These are phyloP conservation scores for Silybum marianum DNA, from an alignment of 129 eudicot species.

Conservation along the genomic window DNA sequence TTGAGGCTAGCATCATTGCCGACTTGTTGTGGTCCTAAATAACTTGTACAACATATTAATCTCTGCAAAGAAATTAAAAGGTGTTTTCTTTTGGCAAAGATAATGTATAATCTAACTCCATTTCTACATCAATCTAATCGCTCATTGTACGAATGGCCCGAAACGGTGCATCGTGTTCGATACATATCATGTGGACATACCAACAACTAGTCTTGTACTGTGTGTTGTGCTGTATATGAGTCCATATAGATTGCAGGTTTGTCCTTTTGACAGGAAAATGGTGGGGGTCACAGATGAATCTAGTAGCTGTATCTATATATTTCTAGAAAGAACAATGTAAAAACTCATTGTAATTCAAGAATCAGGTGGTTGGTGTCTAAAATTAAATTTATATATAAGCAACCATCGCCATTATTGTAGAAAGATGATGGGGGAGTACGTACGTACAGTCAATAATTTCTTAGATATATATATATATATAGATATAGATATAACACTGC, in stretches of 20 bases:
- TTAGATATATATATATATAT: not conserved
- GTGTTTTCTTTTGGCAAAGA: not conserved
- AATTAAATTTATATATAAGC: not conserved
- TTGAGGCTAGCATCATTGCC: not conserved
- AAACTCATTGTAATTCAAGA: not conserved
- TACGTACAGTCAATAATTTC: not conserved
- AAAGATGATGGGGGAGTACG: not conserved
- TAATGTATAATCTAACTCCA: not conserved
- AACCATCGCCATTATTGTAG: not conserved
- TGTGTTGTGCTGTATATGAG: not conserved
- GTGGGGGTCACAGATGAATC: not conserved
- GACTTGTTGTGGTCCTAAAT: not conserved
- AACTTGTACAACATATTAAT: not conserved
- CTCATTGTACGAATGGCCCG: not conserved
- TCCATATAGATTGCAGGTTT: not conserved
- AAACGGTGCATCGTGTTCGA: not conserved
- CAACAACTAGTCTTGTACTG: not conserved
- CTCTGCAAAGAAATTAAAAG: not conserved
- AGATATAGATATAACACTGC: not conserved
- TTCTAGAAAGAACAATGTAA: not conserved
- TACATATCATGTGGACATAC: not conserved
- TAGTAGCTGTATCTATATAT: not conserved
- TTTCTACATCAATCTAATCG: not conserved
- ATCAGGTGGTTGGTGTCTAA: not conserved
- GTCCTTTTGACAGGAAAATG: not conserved